phyloP scores from a whole-genome alignment of 495 filamentous ascomycete species.

The Thermothielavioides terrestris region DNA sequence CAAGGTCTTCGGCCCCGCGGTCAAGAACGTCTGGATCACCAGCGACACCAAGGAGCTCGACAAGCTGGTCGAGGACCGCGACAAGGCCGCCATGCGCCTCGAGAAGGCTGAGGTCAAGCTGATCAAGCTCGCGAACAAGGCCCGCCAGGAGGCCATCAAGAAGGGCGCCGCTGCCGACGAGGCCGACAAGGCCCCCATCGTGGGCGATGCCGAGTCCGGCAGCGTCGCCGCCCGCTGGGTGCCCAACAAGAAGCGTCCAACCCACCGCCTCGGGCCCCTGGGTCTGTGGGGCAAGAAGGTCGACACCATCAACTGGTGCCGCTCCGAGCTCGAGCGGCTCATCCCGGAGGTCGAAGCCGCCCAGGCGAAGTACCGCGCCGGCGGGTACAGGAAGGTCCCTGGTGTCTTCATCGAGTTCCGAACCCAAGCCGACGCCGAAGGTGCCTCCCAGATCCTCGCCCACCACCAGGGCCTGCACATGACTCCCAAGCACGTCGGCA shows the following conservation, averaged over 20 bases:
- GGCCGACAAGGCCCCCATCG: conserved; percentile 40
- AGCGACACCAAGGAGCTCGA: conserved; percentile 74
- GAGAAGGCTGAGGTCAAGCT: conserved; percentile 86
- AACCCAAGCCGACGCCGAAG: conserved; percentile 72
- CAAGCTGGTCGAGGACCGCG: conserved; percentile 74
- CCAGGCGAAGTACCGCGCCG: conserved; percentile 63
- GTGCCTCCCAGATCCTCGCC: conserved; percentile 74
- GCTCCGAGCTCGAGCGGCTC: conserved; percentile 69
- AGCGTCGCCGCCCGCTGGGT: conserved; percentile 75
- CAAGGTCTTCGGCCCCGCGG: conserved; percentile 66
- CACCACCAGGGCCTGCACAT: conserved; percentile 89
- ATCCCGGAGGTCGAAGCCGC: conserved; percentile 70
- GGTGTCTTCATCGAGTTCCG: conserved; percentile 88
- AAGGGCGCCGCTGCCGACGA: conserved; percentile 47
- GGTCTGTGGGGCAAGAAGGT: conserved; percentile 84
- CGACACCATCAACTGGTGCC: conserved; percentile 89
- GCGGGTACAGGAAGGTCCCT: conserved; percentile 57
- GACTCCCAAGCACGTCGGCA: conserved; percentile 81
- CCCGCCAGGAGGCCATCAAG: conserved; percentile 65
- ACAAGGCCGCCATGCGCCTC: conserved; percentile 73
- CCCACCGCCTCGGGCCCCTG: conserved; percentile 68
- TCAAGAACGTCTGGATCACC: conserved; percentile 81
- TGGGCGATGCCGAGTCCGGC: conserved; percentile 55
- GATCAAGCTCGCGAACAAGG: conserved; percentile 71
- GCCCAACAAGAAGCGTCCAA: conserved; percentile 70